Base-by-base conservation (phyloP, 106 monocot species). In the Narthecium ossifragum region DNA sequence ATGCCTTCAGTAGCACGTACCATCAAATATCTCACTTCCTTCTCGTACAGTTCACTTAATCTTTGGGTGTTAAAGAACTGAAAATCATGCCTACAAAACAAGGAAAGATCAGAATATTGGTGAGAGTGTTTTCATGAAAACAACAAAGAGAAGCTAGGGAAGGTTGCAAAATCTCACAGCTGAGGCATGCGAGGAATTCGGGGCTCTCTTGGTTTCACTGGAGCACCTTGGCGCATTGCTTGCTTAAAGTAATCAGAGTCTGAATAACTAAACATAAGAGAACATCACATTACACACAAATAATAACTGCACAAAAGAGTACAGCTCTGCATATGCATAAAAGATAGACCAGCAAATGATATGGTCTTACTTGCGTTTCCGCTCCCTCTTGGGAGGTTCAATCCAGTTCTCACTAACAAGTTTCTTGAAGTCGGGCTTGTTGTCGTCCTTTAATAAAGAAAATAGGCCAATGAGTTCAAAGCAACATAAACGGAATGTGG, bases 241-340 rank as follows among this genome's bases (percentile, higher is more conserved):
- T 99, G 91, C 70, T 99, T 99, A 50, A 99, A 99, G 71, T 99
- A 99, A 20, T 99, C 91, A 51, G 98, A 80, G 27, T 99, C 98
- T 0, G 98, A 99, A 66, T 99, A 99, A 62, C 98, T 99, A 31
- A 52, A 0, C 8, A 31, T 6, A 33, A 26, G 23, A 31, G 36
- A 34, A 43, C 14, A 43, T 43, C 43, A 43, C 10, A 0, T n/a
- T n/a, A n/a, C n/a, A n/a, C n/a, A n/a, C n/a, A n/a, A n/a, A n/a
- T n/a, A 99, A 66, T 99, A 99, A 62, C 98, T 99, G 33, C 41
- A 0, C 8, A 31, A 7, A 33, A 26, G 23, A 31, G 36, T 28
- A 43, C 14, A 43, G 14, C 43, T n/a, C n/a, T n/a, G n/a, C n/a
- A 43, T 4, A 0, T 7, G 0, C 43, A 43, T 43, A 43, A 13